These are phyloP conservation scores for Cylindrodendrum hubeiense DNA, from an alignment of 2,329 filamentous ascomycete species.

Conservation along the genomic window DNA sequence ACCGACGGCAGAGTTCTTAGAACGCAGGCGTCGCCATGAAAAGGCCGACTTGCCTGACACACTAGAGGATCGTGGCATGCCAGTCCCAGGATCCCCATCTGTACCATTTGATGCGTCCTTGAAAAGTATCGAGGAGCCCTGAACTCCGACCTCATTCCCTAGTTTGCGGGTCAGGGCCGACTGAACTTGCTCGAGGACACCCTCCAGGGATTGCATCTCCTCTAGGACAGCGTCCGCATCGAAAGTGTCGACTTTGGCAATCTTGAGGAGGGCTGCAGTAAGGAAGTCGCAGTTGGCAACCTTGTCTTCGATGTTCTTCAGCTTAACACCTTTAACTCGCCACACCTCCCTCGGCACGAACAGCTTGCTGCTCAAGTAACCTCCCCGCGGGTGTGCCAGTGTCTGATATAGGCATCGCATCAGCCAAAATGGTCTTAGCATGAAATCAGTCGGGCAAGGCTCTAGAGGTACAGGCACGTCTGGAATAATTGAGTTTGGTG, in stretches of 20 bases:
- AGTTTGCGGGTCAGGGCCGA: slow-evolving; percentile 82
- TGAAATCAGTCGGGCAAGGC: slow-evolving; percentile 88
- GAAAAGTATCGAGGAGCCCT: slow-evolving; percentile 79
- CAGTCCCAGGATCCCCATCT: slow-evolving; percentile 58
- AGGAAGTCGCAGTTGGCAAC: slow-evolving; percentile 91
- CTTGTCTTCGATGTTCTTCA: slow-evolving; percentile 94
- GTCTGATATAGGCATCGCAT: slow-evolving; percentile 96
- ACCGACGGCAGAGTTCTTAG: slow-evolving; percentile 84
- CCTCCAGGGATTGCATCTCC: slow-evolving; percentile 92
- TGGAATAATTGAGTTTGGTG: slow-evolving; percentile 70
- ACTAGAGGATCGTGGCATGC: slow-evolving; percentile 68
- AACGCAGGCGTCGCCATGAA: slow-evolving; percentile 90
- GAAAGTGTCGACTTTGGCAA: slow-evolving; percentile 85
- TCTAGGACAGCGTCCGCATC: slow-evolving; percentile 94
- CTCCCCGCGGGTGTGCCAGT: slow-evolving; percentile 89
- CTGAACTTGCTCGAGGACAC: slow-evolving; percentile 88
- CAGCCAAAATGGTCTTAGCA: slow-evolving; percentile 97
- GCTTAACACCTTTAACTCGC: slow-evolving; percentile 92
- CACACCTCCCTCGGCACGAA: slow-evolving; percentile 95
- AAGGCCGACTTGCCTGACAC: slow-evolving; percentile 80
- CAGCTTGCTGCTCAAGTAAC: slow-evolving; percentile 90
- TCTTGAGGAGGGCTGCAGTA: slow-evolving; percentile 87
- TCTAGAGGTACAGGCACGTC: slow-evolving; percentile 85
- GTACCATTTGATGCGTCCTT: slow-evolving; percentile 70
- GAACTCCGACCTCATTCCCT: slow-evolving; percentile 91